Evolutionary conservation across 148 eudicot species (phyloP).

Genomic region (Simmondsia chinensis): DNA sequence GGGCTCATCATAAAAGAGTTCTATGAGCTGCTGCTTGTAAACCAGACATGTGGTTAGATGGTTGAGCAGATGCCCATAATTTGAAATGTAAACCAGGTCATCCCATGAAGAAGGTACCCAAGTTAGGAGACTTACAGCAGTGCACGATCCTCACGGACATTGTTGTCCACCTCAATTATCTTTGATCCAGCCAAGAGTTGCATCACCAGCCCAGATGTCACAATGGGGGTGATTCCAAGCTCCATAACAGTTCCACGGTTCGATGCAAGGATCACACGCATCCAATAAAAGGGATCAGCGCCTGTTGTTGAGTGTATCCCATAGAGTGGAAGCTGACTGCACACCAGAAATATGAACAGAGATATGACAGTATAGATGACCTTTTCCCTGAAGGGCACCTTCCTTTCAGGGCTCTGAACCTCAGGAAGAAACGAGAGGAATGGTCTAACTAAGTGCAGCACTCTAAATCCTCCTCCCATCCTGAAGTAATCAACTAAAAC

Average conservation of each 20-base stretch:
- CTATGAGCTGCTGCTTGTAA: no score
- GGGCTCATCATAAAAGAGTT: no score
- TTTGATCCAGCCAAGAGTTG: constrained; percentile 90
- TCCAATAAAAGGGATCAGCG: constrained; percentile 88
- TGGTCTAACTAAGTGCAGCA: constrained; percentile 73
- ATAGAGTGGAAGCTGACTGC: constrained; percentile 91
- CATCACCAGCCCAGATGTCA: constrained; percentile 85
- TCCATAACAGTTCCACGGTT: constrained; percentile 94
- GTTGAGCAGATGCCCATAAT: no score
- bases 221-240: constrained; percentile 95
- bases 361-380: constrained; percentile 85
- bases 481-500: constrained; percentile 12
- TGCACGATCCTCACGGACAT: constrained; percentile 86
- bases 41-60: no score
- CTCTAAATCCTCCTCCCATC: constrained; percentile 86
- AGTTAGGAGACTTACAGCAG: constrained; percentile 52
- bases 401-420: constrained; percentile 72
- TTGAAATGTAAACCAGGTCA: no score
- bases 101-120: no score
- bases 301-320: constrained; percentile 84
- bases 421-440: constrained; percentile 73
- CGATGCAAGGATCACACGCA: constrained; percentile 92
- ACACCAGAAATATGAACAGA: constrained; percentile 66
- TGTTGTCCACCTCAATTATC: constrained; percentile 89
- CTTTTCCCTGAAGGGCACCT: constrained; percentile 77